phyloP scores from a whole-genome alignment of 768 basidiomycete genomes.

The Mycena vulgaris region DNA sequence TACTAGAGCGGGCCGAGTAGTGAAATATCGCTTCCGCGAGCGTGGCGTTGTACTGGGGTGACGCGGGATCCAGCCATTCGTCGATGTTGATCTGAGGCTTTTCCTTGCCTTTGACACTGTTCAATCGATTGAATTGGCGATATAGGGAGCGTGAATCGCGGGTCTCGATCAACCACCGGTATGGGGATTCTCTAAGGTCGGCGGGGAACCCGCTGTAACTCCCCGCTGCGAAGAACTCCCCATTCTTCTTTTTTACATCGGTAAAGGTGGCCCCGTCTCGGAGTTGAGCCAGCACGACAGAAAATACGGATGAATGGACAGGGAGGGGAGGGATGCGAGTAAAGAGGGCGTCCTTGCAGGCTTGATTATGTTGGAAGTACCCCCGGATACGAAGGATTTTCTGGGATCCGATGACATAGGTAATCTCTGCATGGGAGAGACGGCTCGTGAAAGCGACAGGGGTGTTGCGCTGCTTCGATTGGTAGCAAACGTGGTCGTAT shows the following conservation, averaged over 20 bases:
- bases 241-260: conserved; percentile 1
- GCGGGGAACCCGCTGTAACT: background rate
- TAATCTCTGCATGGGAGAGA: background rate
- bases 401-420: background rate
- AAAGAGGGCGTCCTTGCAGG: background rate
- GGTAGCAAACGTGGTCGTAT: background rate
- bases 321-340: background rate
- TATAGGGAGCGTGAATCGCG: conserved; percentile 41
- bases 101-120: conserved; percentile 28
- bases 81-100: conserved; percentile 40
- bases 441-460: background rate
- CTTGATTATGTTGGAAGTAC: conserved; percentile 1
- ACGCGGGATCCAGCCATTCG: conserved; percentile 43
- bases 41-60: conserved; percentile 36
- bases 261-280: background rate
- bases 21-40: conserved; percentile 44
- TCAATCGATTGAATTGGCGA: conserved; percentile 35
- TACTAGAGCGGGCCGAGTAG: conserved; percentile 37
- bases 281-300: background rate
- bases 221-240: background rate
- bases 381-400: conserved; percentile 7
- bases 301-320: background rate
- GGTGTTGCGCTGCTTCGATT: background rate
- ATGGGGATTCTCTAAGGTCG: background rate
- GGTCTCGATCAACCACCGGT: background rate